phyloP scores from a whole-genome alignment of 495 filamentous ascomycete species.

The Chaetomidium leptoderma region DNA sequence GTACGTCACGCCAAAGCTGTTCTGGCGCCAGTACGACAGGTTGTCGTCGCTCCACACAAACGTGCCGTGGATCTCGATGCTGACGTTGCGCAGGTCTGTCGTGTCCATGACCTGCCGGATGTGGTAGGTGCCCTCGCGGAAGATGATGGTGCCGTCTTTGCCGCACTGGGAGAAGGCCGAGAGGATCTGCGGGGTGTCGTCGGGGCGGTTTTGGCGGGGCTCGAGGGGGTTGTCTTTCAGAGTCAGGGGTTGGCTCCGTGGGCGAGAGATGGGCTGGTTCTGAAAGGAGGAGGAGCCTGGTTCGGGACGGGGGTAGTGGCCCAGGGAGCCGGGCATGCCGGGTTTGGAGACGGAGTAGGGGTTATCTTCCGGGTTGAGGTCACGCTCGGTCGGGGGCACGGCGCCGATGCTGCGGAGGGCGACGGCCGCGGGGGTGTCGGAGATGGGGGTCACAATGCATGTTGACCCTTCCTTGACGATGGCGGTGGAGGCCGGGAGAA shows the following conservation, averaged over 20 bases:
- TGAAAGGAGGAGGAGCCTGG: too few species aligned
- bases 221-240: too few species aligned
- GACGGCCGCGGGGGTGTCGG: neutral
- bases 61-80: conserved; percentile 42
- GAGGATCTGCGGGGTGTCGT: conserved; percentile 43
- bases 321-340: neutral
- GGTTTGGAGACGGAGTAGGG: neutral
- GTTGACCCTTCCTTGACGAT: conserved; percentile 36
- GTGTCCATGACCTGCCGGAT: conserved; percentile 45
- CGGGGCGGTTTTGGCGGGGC: conserved; percentile 8
- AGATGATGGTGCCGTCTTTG: conserved; percentile 33
- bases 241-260: too few species aligned
- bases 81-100: conserved; percentile 36
- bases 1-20: conserved; percentile 36
- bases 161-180: conserved; percentile 41
- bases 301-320: too few species aligned
- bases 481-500: conserved; percentile 20
- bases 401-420: conserved; percentile 19
- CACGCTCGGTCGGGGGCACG: conserved; percentile 18
- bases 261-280: too few species aligned
- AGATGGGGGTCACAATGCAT: conserved; percentile 36
- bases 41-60: conserved; percentile 38
- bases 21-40: conserved; percentile 39
- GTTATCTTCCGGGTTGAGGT: conserved; percentile 2
- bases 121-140: conserved; percentile 39